phyloP scores from a whole-genome alignment of 164 flowering plant species.

The Hamamelis virginiana region DNA sequence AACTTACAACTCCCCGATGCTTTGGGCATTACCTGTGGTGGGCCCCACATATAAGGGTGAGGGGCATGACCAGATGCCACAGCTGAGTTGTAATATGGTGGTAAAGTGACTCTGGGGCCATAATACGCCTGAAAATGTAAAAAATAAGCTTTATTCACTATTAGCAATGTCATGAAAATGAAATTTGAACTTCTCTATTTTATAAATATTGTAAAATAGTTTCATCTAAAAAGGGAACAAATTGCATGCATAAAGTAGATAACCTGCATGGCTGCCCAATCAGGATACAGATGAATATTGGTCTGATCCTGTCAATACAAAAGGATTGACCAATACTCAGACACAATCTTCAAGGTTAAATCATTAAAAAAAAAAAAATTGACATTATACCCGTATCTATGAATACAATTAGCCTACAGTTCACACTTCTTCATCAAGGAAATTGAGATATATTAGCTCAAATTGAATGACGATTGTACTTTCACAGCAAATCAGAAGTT shows the following conservation, averaged over 20 bases:
- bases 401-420: neutral
- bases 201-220: neutral
- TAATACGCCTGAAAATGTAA: constrained; percentile 56
- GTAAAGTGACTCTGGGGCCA: constrained; percentile 59
- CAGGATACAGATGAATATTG: constrained; percentile 62
- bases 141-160: neutral
- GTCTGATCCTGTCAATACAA: constrained; percentile 57
- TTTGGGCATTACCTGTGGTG: constrained; percentile 65
- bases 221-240: neutral
- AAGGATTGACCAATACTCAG: constrained; percentile 17
- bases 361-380: too few relatives aligned
- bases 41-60: constrained; percentile 88
- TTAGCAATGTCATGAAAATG: neutral
- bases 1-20: too few relatives aligned
- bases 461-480: too few relatives aligned
- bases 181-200: neutral
- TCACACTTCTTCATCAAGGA: neutral
- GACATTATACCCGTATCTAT: neutral
- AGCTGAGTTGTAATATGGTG: constrained; percentile 67
- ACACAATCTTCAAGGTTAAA: neutral
- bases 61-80: constrained; percentile 78
- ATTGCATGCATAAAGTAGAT: constrained; percentile 7
- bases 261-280: constrained; percentile 85
- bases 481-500: neutral
- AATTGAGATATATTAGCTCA: neutral